Evolutionary conservation across 257 asterid species (phyloP).

Genomic region (Ajuga chamaepitys): DNA sequence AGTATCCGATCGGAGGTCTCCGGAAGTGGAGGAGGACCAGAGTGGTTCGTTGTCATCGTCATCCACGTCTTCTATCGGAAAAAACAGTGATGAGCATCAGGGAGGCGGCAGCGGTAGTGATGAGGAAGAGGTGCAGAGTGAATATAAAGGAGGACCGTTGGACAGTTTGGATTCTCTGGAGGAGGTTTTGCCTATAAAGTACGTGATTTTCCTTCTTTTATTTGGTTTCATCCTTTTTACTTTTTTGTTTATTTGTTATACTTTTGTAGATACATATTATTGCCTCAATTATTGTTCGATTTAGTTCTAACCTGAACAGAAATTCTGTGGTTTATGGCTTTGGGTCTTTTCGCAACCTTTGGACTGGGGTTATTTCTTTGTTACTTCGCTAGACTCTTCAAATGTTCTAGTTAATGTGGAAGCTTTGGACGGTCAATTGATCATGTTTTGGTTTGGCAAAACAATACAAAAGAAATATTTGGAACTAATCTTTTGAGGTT

Average conservation of each 20-base stretch:
- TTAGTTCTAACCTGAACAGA: background rate
- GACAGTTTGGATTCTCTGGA: slow-evolving; percentile 42
- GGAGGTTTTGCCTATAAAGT: slow-evolving; percentile 47
- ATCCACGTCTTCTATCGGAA: slow-evolving; percentile 41
- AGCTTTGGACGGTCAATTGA: background rate
- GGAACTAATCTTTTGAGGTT: background rate
- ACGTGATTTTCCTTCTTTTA: slow-evolving; percentile 4
- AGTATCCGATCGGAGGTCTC: slow-evolving; percentile 11
- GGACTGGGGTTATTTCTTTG: background rate
- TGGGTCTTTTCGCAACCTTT: no score
- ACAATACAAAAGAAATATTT: background rate
- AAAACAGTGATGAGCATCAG: slow-evolving; percentile 38
- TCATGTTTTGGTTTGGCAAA: background rate
- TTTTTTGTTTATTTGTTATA: background rate
- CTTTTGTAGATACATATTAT: background rate
- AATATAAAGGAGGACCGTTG: slow-evolving; percentile 35
- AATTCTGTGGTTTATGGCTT: background rate
- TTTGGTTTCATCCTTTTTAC: background rate
- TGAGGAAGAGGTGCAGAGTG: slow-evolving; percentile 48
- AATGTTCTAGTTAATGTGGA: background rate
- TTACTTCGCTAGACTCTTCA: background rate
- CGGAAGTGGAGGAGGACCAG: slow-evolving; percentile 17
- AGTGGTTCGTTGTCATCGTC: slow-evolving; percentile 27
- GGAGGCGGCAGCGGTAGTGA: slow-evolving; percentile 21
- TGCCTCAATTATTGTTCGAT: background rate